Base-by-base conservation (phyloP, 2,329 filamentous ascomycete species). In the Colletotrichum caudatum region DNA sequence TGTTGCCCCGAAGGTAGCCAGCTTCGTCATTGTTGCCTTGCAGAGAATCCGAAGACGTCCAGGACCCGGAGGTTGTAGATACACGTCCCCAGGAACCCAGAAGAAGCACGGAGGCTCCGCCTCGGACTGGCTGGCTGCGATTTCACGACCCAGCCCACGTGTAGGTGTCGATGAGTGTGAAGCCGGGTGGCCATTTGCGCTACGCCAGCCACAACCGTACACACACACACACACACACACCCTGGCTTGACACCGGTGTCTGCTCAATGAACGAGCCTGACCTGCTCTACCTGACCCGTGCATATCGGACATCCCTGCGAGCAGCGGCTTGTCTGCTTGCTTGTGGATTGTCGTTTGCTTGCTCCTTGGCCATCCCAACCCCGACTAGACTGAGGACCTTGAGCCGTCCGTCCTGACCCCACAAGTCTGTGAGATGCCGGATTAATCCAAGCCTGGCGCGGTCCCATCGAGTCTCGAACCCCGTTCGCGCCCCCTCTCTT, bases 381-480 rank as follows among this genome's bases (percentile, higher is more conserved):
- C 20, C 60, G 14, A 51, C 26, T 64, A 53, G 20, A 64, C 46
- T 35, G 18, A 37, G 26, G 20, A 37, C 37, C 29, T 64, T 39
- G n/a, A 46, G 50, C 37, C 39, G 14, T 44, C 57, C 41, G 50
- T 33, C 39, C 5, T 35, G 11, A 11, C 33, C 59, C 26, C 37
- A 9, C 48, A 39, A 60, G 59, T 59, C 59, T 64, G 59, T 69
- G 61, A 56, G 50, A 37, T 46, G 48, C 66, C 48, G 60, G 37
- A 72, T 56, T 56, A 16, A 64, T 64, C 41, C 33, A 69, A 60
- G 48, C 60, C 59, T 37, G 69, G 54, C 59, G 59, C 66, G 37
- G 58, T 50, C 35, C 66, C 29, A 57, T 69, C 46, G 54, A 71
- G 60, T 60, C 59, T 69, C 66, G 59, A 72, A 69, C 53, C 50